Conservation (phyloP, 2,329 filamentous ascomycete genomes). For the Cercospora nicotianae region DNA sequence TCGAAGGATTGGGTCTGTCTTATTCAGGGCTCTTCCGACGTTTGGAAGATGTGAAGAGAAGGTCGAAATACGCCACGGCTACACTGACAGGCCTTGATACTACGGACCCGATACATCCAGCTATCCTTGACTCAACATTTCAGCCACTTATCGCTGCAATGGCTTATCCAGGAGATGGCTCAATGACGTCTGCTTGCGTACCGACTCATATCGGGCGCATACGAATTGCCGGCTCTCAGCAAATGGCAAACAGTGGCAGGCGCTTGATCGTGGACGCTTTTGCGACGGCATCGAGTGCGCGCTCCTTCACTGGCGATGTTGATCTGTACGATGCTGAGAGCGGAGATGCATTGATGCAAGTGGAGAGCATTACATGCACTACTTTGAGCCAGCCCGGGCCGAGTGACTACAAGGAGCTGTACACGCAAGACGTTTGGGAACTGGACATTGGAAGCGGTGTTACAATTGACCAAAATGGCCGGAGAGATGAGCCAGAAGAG, state of each 20-base stretch:
- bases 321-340: slow-evolving; percentile 10
- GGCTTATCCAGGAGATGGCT: slow-evolving; percentile 6
- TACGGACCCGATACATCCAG: slow-evolving; percentile 7
- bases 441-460: slow-evolving; percentile 13
- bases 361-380: slow-evolving; percentile 12
- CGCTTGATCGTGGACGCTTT: slow-evolving; percentile 14
- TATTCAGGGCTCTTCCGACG: slow-evolving; percentile 13
- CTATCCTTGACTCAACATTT: slow-evolving; percentile 10
- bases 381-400: slow-evolving; percentile 11
- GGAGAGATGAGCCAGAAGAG: slow-evolving; percentile 4
- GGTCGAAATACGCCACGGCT: neutral
- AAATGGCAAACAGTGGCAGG: slow-evolving; percentile 9
- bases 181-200: slow-evolving; percentile 9
- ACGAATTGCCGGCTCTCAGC: slow-evolving; percentile 10
- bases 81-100: neutral
- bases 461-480: slow-evolving; percentile 5
- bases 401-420: slow-evolving; percentile 11
- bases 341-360: slow-evolving; percentile 15
- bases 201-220: slow-evolving; percentile 10
- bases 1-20: slow-evolving; percentile 13
- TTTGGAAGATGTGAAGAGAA: slow-evolving; percentile 12
- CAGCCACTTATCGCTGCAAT: slow-evolving; percentile 1
- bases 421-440: slow-evolving; percentile 7
- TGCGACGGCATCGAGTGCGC: slow-evolving; percentile 5
- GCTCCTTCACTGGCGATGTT: slow-evolving; percentile 12